Base-by-base conservation (phyloP, 495 filamentous ascomycete species). In the Hyaloscypha hepaticicola region DNA sequence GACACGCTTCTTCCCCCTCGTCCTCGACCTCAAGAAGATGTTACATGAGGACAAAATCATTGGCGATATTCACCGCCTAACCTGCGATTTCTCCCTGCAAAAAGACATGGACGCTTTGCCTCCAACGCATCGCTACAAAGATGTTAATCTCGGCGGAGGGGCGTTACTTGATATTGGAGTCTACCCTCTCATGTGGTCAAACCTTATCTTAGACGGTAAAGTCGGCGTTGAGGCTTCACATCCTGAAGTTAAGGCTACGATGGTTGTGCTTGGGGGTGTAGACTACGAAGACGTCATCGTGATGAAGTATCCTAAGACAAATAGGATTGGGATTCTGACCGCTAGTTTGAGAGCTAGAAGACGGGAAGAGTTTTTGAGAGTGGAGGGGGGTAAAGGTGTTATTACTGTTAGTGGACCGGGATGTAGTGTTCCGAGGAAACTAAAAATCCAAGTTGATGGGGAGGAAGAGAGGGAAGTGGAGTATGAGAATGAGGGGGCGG, bases 1-100 rank as follows among this genome's bases (percentile, higher is more conserved):
- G 90, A 91, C 88, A 55, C 78, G 90, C 5, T 90, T 86, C 73
- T 89, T 90, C 77, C 90, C 90, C 0, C 71, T 91, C 14, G 83
- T 80, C 41, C 74, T 81, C 19, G 78, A 87, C 61, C 69, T 91
- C 6, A 74, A 86, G 38, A 75, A 83, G 24, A 66, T 87, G 53
- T 83, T 90, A 60, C 77, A 80, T 58, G 73, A 78, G 8, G 83
- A 86, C 0, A 79, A 80, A 65, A 64, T 34, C 19, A 83, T 92
- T 66, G 88, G 90, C 7, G 80, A 85, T 59, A 82, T 92, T 12
- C 74, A 83, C 11, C 80, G 88, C 14, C 83, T 87, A 1, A 78
- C 80, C 55, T 85, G 87, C 19, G 89, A 91, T 74, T 80, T 77
- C 58, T 63, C 65, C 41, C 50, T 73, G 51, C 58, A 71, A 11